phyloP scores from a whole-genome alignment of 2,329 filamentous ascomycete genomes.

The Colletotrichum gigasporum region DNA sequence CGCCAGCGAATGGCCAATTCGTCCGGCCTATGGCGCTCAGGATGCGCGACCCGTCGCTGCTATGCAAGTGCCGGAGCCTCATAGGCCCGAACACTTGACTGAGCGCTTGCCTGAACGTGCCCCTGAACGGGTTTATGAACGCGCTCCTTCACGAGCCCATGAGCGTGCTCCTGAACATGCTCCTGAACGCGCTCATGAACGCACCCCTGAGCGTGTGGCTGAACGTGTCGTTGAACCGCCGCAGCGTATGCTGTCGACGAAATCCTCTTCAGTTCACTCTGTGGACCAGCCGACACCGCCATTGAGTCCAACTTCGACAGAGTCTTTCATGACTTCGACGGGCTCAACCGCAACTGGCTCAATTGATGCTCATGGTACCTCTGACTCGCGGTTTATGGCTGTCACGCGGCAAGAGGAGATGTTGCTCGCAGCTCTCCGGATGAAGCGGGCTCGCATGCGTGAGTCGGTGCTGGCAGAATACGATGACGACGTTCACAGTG shows the following conservation, averaged over 20 bases:
- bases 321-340: constrained; percentile 55
- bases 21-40: constrained; percentile 43
- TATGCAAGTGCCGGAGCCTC: constrained; percentile 36
- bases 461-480: constrained; percentile 55
- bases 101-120: background rate
- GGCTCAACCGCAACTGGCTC: constrained; percentile 49
- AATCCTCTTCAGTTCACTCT: constrained; percentile 32
- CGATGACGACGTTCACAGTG: constrained; percentile 43
- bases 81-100: background rate
- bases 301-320: constrained; percentile 60
- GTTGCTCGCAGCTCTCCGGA: constrained; percentile 64
- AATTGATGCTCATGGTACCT: constrained; percentile 44
- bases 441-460: constrained; percentile 66
- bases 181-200: too few species aligned
- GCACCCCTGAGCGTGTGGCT: too few species aligned
- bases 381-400: constrained; percentile 60
- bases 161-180: too few species aligned
- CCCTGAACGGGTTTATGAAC: too few species aligned
- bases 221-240: background rate
- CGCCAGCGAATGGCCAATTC: constrained; percentile 42
- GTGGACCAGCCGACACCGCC: constrained; percentile 58
- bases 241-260: constrained; percentile 13
- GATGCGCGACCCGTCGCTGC: constrained; percentile 52
- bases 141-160: too few species aligned
- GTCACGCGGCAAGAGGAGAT: constrained; percentile 68